Evolutionary conservation across 1,284 basidiomycete genomes (phyloP).

Genomic region (Chalciporus piperatoides): DNA sequence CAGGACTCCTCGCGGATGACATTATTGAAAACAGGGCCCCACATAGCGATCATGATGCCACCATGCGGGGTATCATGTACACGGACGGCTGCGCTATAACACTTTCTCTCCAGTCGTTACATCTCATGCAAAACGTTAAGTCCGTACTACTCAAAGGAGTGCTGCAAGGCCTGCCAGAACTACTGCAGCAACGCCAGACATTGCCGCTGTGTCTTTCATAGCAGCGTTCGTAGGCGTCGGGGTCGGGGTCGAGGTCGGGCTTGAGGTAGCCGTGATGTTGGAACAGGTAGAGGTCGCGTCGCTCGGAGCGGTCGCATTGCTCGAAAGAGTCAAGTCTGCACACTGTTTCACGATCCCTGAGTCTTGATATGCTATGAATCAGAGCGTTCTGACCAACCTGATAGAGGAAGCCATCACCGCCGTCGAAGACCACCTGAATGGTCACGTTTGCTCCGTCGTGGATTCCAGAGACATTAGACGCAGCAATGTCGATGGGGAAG

Average conservation of each 20-base stretch:
- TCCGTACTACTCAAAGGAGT: conserved; percentile 12
- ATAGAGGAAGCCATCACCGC: conserved; percentile 53
- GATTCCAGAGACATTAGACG: conserved; percentile 43
- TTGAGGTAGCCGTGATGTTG: conserved; percentile 16
- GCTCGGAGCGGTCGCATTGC: conserved; percentile 26
- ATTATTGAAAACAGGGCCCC: neutral
- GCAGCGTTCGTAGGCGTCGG: conserved; percentile 12
- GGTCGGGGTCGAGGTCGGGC: conserved; percentile 11
- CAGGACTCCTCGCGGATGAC: neutral
- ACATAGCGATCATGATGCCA: neutral
- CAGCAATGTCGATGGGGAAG: conserved; percentile 48
- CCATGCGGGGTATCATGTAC: neutral
- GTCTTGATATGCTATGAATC: neutral
- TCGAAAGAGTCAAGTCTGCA: conserved; percentile 30
- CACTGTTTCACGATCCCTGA: conserved; percentile 20
- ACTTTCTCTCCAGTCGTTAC: neutral
- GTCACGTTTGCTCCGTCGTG: conserved; percentile 47
- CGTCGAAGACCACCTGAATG: conserved; percentile 44
- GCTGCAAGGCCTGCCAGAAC: conserved; percentile 8
- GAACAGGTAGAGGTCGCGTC: conserved; percentile 24
- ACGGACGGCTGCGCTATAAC: neutral
- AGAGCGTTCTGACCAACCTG: conserved; percentile 37
- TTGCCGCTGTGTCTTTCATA: conserved; percentile 13
- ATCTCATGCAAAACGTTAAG: neutral
- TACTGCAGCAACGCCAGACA: conserved; percentile 5